A percentile compares a stretch with the other conserved stretches of the same genome.
phyloP scores from a whole-genome alignment of 2,329 filamentous ascomycete species.

The Periconia macrospinosa region DNA sequence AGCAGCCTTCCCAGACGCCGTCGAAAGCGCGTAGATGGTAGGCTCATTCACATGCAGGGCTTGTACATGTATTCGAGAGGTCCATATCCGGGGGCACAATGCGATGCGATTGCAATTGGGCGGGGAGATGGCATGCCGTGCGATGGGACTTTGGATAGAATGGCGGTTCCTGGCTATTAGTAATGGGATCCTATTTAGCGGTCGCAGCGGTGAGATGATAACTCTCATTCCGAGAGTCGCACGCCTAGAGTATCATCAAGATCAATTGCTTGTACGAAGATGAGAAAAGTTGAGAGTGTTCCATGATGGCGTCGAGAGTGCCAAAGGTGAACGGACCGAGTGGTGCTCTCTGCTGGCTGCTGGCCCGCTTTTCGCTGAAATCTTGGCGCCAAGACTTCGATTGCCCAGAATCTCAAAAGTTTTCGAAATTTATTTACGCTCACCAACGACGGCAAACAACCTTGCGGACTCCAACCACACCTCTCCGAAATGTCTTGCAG shows the following conservation, averaged over 20 bases:
- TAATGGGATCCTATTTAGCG: neutral
- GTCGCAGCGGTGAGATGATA: conserved; percentile 19
- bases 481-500: conserved; percentile 24
- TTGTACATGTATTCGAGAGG: neutral
- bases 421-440: neutral
- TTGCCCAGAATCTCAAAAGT: conserved; percentile 1
- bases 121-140: conserved; percentile 4
- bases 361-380: neutral
- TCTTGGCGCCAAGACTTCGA: conserved; percentile 13
- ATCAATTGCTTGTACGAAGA: neutral
- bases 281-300: neutral
- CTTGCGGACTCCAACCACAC: neutral
- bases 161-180: neutral
- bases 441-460: conserved; percentile 5
- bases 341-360: neutral
- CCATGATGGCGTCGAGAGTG: neutral
- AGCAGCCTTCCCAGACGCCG: conserved; percentile 79
- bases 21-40: conserved; percentile 93
- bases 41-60: conserved; percentile 19
- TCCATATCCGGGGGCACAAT: conserved; percentile 14
- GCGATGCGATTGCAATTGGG: conserved; percentile 2
- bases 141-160: neutral
- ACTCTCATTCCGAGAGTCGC: conserved; percentile 40
- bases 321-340: neutral
- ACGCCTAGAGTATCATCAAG: neutral